phyloP scores from a whole-genome alignment of 169 alveolate species.

The Neospora caninum region DNA sequence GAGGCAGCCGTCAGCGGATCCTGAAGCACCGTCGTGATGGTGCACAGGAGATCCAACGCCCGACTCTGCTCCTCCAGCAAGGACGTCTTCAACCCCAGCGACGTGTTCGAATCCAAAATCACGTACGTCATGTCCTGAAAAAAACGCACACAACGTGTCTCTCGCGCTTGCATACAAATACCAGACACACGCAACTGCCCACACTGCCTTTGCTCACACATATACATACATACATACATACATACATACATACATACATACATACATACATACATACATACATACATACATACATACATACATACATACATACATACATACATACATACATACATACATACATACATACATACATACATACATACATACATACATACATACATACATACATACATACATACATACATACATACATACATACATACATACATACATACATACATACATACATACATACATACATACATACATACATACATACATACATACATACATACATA shows the following conservation, averaged over 20 bases:
- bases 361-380: too few species aligned
- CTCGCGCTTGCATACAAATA: too few species aligned
- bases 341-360: background rate
- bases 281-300: too few species aligned
- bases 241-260: too few species aligned
- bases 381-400: background rate
- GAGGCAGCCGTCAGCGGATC: constrained; percentile 30
- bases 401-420: background rate
- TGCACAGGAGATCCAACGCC: constrained; percentile 54
- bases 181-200: background rate
- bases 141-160: too few species aligned
- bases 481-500: background rate
- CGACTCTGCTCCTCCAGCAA: constrained; percentile 59
- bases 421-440: background rate
- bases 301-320: too few species aligned
- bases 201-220: too few species aligned
- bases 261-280: too few species aligned
- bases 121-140: constrained; percentile 59
- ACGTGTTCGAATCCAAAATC: constrained; percentile 19
- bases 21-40: constrained; percentile 43
- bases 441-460: too few species aligned
- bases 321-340: too few species aligned
- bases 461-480: background rate
- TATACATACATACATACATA: too few species aligned
- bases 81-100: constrained; percentile 45